Conservation (phyloP, 441 rosid species). For the Adansonia grandidieri region DNA sequence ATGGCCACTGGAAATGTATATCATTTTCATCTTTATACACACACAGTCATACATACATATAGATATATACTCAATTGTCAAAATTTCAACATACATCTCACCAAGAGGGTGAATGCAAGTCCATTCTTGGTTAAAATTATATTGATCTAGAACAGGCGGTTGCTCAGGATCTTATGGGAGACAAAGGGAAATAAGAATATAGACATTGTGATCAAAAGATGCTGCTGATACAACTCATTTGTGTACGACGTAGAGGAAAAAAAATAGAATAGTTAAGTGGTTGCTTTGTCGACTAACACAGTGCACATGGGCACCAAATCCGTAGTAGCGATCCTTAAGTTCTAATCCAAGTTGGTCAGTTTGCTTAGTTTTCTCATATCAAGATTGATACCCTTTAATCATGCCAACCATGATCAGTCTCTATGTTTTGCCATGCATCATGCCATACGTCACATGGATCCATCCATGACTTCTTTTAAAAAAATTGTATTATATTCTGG, state of each 20-base stretch:
- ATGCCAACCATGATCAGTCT: background rate
- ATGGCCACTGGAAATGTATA: background rate
- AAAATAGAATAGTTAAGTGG: background rate
- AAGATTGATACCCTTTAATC: background rate
- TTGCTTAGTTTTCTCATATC: background rate
- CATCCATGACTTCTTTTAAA: background rate
- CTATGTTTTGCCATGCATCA: conserved; percentile 3
- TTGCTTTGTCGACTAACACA: background rate
- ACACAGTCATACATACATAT: background rate
- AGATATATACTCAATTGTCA: background rate
- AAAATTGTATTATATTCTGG: no score
- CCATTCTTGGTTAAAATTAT: background rate
- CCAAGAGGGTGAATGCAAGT: background rate
- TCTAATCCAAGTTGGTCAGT: background rate
- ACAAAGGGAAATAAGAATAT: conserved; percentile 1
- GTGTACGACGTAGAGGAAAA: background rate
- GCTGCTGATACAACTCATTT: conserved; percentile 14
- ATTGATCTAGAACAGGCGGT: background rate
- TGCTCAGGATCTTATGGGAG: background rate
- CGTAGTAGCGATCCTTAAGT: background rate
- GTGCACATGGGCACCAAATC: conserved; percentile 14
- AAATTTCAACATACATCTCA: background rate
- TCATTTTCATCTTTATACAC: background rate
- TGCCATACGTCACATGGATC: conserved; percentile 14
- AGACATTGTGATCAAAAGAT: conserved; percentile 1